Evolutionary conservation across 306 rosid genomes (phyloP), one percentile per base, ranked within the genome.

Genomic region (Vachellia pachyceras): DNA sequence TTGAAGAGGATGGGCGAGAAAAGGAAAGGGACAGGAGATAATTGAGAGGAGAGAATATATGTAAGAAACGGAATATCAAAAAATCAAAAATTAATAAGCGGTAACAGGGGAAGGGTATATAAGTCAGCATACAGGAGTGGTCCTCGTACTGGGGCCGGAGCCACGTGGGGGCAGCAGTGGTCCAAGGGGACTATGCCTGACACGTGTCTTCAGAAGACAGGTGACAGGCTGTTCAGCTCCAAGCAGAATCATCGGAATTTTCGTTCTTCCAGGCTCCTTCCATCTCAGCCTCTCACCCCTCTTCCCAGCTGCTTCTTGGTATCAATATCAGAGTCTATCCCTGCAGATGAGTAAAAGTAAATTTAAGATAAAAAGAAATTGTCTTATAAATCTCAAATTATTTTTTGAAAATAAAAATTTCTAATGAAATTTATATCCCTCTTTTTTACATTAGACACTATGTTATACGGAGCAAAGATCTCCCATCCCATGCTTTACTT

Each of bases 111-210:
- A 60, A 61, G 67, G 67, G 40, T 3, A 29, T 61, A 58, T 58
- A 23, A 3, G 65, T 22, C 65, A 7, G 17, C 10, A 36, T 58
- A 22, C 6, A 4, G 72, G 57, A 80, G 94, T 91, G 95, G 94
- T 91, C 94, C 96, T 69, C 20, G 0, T 58, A 6, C 10, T 15
- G 73, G 77, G 91, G 86, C 88, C 93, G 61, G 60, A 70, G 88
- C 89, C 92, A 91, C 91, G 88, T 88, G 94, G 93, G 93, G 82
- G 17, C 36, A 50, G 75, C 22, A 23, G 92, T 86, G 97, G 94
- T 90, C 94, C 94, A 85, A 79, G 54, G 42, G 72, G 65, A 72
- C 22, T 45, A 84, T 52, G 33, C 22, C 5, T 50, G 65, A 76
- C 94, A 84, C 84, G 85, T 89, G 94, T 69, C 72, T 7, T 25